Evolutionary conservation across 1,284 basidiomycete genomes (phyloP).

Genomic region (Pyrrhoderma noxium): DNA sequence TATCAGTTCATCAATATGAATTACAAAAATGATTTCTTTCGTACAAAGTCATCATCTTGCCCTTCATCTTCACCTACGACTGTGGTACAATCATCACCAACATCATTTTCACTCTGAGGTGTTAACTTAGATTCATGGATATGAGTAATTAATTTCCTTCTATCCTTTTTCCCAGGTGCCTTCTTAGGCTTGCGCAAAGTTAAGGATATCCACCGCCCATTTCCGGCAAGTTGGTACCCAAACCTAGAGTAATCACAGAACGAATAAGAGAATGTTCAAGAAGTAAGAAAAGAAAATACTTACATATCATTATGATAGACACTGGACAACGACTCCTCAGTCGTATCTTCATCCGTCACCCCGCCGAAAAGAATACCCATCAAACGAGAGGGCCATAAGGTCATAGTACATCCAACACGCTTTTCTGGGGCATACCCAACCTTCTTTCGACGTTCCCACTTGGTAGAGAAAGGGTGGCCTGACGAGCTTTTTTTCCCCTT

Average conservation of each 20-base stretch:
- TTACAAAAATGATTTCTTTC: too few relatives aligned
- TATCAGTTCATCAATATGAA: too few relatives aligned
- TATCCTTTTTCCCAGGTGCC: constrained; percentile 32
- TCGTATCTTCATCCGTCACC: constrained; percentile 83
- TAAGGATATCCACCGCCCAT: constrained; percentile 78
- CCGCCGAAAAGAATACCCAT: constrained; percentile 87
- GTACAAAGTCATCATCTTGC: too few relatives aligned
- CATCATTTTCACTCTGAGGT: too few relatives aligned
- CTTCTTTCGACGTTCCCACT: constrained; percentile 84
- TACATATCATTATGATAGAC: constrained; percentile 83
- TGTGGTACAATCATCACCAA: too few relatives aligned
- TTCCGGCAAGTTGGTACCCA: constrained; percentile 73
- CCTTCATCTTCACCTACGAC: too few relatives aligned
- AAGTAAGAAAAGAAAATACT: constrained; percentile 22
- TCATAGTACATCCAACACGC: constrained; percentile 82
- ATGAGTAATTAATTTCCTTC: too few relatives aligned
- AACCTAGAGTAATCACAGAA: constrained; percentile 38
- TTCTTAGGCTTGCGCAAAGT: constrained; percentile 62
- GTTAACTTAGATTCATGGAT: too few relatives aligned
- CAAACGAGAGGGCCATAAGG: constrained; percentile 59
- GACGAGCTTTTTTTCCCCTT: constrained; percentile 22
- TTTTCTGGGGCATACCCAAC: constrained; percentile 67
- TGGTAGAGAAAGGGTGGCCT: constrained; percentile 47
- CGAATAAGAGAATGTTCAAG: background rate
- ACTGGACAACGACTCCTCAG: constrained; percentile 82